A percentile compares a stretch with the other conserved stretches of the same genome.
Conservation (phyloP, 2,329 filamentous ascomycete genomes). For the Arthrinium phaeospermum region DNA sequence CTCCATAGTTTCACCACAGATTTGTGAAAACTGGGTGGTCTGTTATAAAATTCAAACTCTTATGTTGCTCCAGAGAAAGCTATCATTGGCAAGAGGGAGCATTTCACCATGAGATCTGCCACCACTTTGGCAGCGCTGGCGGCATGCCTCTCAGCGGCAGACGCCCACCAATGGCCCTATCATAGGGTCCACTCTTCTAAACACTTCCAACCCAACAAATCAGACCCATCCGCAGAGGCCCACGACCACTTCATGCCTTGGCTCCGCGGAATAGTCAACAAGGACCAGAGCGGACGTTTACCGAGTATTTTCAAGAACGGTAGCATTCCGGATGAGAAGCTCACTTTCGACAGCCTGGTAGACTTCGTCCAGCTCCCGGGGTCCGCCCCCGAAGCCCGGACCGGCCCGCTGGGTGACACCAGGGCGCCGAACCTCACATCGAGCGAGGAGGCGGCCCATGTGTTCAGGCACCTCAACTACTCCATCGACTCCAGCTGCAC, state of each 20-base stretch:
- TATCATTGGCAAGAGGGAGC: background rate
- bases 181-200: background rate
- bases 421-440: background rate
- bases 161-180: background rate
- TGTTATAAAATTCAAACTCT: background rate
- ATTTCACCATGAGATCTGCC: background rate
- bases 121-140: background rate
- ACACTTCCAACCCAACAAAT: background rate
- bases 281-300: background rate
- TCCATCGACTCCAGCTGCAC: background rate
- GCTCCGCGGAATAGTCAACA: background rate
- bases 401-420: background rate
- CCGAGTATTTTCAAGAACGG: background rate
- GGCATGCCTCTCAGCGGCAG: background rate
- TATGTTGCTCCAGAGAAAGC: background rate
- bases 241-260: background rate
- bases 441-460: background rate
- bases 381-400: background rate
- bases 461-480: background rate
- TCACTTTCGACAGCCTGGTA: background rate
- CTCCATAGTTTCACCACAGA: background rate
- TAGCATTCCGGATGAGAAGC: background rate
- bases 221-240: background rate
- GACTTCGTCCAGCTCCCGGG: background rate
- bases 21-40: background rate